These are phyloP conservation scores for Lactarius trivialis DNA, from an alignment of 768 basidiomycete species.

Conservation along the genomic window DNA sequence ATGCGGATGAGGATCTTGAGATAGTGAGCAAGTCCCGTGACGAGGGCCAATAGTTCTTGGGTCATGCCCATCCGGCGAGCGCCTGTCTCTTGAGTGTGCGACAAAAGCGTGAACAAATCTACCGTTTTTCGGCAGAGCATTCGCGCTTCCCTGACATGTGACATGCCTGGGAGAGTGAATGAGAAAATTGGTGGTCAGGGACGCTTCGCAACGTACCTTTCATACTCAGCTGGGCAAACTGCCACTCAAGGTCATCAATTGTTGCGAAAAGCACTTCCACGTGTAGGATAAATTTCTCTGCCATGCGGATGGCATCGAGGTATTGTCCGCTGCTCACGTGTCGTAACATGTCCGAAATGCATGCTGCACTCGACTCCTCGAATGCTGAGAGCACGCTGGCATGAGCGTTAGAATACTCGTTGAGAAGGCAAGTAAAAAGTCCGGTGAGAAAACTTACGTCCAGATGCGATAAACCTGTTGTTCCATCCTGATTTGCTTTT, in stretches of 20 bases:
- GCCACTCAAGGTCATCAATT: constrained; percentile 91
- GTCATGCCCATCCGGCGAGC: constrained; percentile 92
- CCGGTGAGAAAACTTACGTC: constrained; percentile 58
- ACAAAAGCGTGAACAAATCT: constrained; percentile 92
- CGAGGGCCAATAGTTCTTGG: constrained; percentile 91
- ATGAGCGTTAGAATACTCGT: constrained; percentile 10
- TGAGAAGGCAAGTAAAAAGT: not conserved
- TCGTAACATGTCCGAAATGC: constrained; percentile 97
- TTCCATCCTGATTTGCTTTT: constrained; percentile 92
- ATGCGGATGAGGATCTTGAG: constrained; percentile 99
- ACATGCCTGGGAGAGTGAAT: constrained; percentile 61
- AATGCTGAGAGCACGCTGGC: constrained; percentile 88
- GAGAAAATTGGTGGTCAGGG: not conserved
- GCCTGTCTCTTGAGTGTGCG: constrained; percentile 91
- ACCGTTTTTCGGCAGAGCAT: constrained; percentile 99
- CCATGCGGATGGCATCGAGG: constrained; percentile 95
- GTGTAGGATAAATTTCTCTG: constrained; percentile 96
- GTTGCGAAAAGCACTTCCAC: constrained; percentile 97
- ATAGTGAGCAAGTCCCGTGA: constrained; percentile 98
- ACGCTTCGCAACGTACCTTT: constrained; percentile 60
- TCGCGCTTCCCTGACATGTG: constrained; percentile 95
- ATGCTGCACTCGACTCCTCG: constrained; percentile 98
- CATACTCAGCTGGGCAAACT: constrained; percentile 69
- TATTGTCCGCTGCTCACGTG: constrained; percentile 97
- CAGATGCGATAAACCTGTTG: constrained; percentile 97